Evolutionary conservation across 2,329 filamentous ascomycete species (phyloP), one percentile per base, ranked within the genome.

Genomic region (Hypomyces rosellus): DNA sequence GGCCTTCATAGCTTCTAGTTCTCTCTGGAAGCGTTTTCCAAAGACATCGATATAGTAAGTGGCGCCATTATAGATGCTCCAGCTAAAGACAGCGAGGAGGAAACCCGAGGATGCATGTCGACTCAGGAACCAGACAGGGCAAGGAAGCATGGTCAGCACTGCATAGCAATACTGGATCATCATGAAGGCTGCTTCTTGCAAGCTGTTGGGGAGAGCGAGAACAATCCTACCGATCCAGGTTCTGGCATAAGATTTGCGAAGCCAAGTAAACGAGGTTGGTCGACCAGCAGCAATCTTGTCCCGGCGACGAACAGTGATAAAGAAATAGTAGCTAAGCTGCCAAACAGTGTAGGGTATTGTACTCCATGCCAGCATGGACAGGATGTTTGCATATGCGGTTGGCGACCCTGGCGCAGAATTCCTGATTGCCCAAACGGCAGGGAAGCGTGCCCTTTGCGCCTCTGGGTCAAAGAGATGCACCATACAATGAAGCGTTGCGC

Each of bases 31-130:
- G 2, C 91, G 83, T 61, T 88, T 95, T 48, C 95, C 93, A 65
- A 97, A 99, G 2, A 97, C 89, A 61, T 99, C 93, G 63, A 99
- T 97, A 69, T 99, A 99, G 69, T 88, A 99, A 1, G 91, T 97
- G 15, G 93, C 89, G 33, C 93, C 93, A 60, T 99, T 99, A 73
- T 96, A 95, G 50, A 96, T 86, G 59, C 89, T 95, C 90, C 91
- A 96, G 40, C 82, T 77, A 63, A 99, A 97, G n/a, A 99, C 84
- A 2, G 81, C 71, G 49, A 85, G 75, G 42, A 99, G 75, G 69
- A 96, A 99, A 0, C 67, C 58, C 2, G 85, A 82, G 38, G 88
- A 93, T 0, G 88, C 85, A 78, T 84, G 89, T 41, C 85, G 82
- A 64, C 85, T 93, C 75, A 88, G 87, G 69, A 99, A 96, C 92